Percentiles rank a stretch among this genome's conserved stretches.
Evolutionary conservation across 345 rosid genomes (phyloP).

Genomic region (Erodium maritimum): DNA sequence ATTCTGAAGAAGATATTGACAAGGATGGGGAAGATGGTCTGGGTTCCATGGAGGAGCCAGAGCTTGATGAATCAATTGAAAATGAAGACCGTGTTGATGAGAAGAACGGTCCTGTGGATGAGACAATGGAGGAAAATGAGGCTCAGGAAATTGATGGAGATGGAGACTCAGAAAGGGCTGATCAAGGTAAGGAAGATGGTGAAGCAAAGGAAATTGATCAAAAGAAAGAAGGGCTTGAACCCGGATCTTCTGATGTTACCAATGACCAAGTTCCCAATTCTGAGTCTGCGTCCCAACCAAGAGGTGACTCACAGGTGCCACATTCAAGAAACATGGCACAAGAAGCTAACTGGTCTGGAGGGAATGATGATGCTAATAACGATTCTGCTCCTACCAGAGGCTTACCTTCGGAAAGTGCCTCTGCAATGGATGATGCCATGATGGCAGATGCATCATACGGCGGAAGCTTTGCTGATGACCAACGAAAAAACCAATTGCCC

Average conservation of each 20-base stretch:
- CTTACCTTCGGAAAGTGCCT: conserved; percentile 34
- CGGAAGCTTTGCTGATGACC: conserved; percentile 41
- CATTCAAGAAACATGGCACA: conserved; percentile 33
- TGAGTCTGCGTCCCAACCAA: conserved; percentile 47
- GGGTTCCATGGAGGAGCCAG: conserved; percentile 43
- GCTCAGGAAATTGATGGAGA: conserved; percentile 30
- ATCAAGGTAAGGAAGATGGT: conserved; percentile 19
- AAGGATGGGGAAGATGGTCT: conserved; percentile 30
- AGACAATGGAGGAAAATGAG: conserved; percentile 28
- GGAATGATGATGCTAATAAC: conserved; percentile 24
- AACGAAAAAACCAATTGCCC: conserved; percentile 27
- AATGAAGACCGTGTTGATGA: conserved; percentile 29
- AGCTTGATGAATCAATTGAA: conserved; percentile 34
- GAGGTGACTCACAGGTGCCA: conserved; percentile 27
- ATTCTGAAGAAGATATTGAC: conserved; percentile 35
- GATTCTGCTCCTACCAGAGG: conserved; percentile 38
- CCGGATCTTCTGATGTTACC: conserved; percentile 23
- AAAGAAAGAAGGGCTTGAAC: conserved; percentile 26
- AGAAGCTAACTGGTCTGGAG: conserved; percentile 34
- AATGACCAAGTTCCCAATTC: conserved; percentile 30
- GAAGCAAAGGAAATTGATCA: conserved; percentile 21
- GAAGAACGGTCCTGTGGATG: conserved; percentile 27
- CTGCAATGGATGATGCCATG: conserved; percentile 35
- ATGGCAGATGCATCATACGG: conserved; percentile 32
- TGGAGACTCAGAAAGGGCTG: conserved; percentile 29